Base-by-base conservation (phyloP, 768 basidiomycete genomes). In the Atractiella rhizophila region DNA sequence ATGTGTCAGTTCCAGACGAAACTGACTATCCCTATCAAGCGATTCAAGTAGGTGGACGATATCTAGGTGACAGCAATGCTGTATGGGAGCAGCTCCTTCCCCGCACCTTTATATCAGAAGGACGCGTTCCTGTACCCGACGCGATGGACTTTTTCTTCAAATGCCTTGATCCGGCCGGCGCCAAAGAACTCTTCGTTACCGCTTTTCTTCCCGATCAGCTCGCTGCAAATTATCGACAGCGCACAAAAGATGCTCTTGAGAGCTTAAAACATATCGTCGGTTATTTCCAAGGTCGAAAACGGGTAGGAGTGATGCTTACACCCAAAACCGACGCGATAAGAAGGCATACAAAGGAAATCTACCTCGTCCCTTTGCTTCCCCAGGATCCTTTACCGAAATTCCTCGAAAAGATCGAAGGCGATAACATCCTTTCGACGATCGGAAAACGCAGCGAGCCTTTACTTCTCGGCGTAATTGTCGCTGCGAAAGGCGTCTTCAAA, bases 81-180 rank as follows among this genome's bases (percentile, higher is more conserved):
- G 66, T 76, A 20, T 86, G 83, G 82, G 64, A 64, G 42, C 71
- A 69, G 0, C 62, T 88, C 26, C 77, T 86, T 55, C 77, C 79
- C 13, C 62, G 69, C 32, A 61, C 67, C 18, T 64, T 83, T 18
- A 64, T 72, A 19, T 78, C 85, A 45, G 81, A 82, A 48, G 82
- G 82, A 0, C 74, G 82, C 28, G 79, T 88, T 19, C 70, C 74
- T 4, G 69, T 71, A 4, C 66, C 68, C n/a, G 73, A 68, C 45
- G 80, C 81, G 2, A 61, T 69, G 12, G 69, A 78, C 44, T 88
- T 80, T 57, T 62, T 88, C 33, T 62, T 80, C 16, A 73, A 78
- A 42, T 77, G 71, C 56, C 65, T n/a, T n/a, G n/a, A 77, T 29
- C 61, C 85, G 62, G 80, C 77, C 42, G 60, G 71, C 0, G 59